These are phyloP conservation scores for Exophiala sp. DNA, from an alignment of 2,329 filamentous ascomycete species.

Conservation along the genomic window DNA sequence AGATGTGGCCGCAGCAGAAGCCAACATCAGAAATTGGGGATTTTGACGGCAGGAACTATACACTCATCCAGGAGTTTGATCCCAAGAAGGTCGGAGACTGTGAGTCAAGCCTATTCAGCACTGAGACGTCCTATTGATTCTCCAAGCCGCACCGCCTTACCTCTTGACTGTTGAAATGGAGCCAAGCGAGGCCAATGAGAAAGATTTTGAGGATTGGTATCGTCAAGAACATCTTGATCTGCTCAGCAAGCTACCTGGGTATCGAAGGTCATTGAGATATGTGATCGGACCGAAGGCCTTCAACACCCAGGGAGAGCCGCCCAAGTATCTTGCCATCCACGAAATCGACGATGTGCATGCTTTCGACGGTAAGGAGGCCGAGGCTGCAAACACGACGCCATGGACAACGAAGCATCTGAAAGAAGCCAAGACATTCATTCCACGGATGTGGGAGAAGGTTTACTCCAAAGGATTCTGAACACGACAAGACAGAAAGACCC, in stretches of 20 bases:
- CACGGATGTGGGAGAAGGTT: slow-evolving; percentile 16
- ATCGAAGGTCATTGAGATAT: slow-evolving; percentile 70
- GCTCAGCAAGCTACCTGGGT: slow-evolving; percentile 71
- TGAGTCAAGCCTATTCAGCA: slow-evolving; percentile 4
- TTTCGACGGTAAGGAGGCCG: slow-evolving; percentile 36
- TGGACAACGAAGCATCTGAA: slow-evolving; percentile 17
- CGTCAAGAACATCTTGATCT: slow-evolving; percentile 69
- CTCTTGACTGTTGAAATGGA: slow-evolving; percentile 59
- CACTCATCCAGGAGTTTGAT: slow-evolving; percentile 56
- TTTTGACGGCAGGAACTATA: slow-evolving; percentile 69
- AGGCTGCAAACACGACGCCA: slow-evolving; percentile 18
- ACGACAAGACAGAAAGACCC: neutral
- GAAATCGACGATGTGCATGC: slow-evolving; percentile 69
- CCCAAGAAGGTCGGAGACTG: slow-evolving; percentile 52
- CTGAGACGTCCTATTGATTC: neutral
- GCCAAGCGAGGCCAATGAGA: slow-evolving; percentile 48
- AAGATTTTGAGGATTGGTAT: slow-evolving; percentile 66
- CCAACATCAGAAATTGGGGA: slow-evolving; percentile 62
- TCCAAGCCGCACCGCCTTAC: slow-evolving; percentile 56
- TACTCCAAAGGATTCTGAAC: slow-evolving; percentile 13
- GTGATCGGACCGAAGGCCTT: slow-evolving; percentile 56
- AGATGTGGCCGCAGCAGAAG: slow-evolving; percentile 57
- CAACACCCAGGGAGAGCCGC: slow-evolving; percentile 24
- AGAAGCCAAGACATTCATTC: slow-evolving; percentile 17
- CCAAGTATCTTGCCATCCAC: slow-evolving; percentile 65